A percentile compares a stretch with the other conserved stretches of the same genome.
phyloP scores from a whole-genome alignment of 768 basidiomycete species.

The Lactarius quietus region DNA sequence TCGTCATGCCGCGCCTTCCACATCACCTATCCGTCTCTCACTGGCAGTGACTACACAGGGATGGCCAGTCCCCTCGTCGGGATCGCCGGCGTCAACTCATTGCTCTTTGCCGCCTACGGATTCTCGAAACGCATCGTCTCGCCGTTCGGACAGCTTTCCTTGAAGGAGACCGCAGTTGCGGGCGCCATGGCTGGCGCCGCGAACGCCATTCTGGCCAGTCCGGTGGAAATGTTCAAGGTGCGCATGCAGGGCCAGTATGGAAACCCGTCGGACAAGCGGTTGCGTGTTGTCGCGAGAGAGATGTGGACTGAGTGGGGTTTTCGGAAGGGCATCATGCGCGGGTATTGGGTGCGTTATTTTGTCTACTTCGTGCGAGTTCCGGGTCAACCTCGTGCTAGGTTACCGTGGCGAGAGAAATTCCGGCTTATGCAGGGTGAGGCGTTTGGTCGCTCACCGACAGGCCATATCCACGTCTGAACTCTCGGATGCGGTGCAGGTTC shows the following conservation, averaged over 20 bases:
- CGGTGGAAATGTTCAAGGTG: constrained; percentile 98
- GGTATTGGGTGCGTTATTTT: constrained; percentile 77
- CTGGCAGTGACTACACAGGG: constrained; percentile 41
- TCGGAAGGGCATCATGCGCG: constrained; percentile 86
- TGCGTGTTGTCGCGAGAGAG: constrained; percentile 67
- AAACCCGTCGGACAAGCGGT: constrained; percentile 66
- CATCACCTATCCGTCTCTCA: neutral
- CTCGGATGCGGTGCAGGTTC: constrained; percentile 46
- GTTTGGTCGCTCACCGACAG: no score
- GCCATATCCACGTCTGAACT: neutral
- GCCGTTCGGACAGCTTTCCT: constrained; percentile 80
- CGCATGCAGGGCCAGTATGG: constrained; percentile 98
- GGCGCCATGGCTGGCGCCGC: constrained; percentile 91
- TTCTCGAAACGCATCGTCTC: constrained; percentile 77
- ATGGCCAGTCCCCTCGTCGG: constrained; percentile 91
- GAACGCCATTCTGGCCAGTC: constrained; percentile 88
- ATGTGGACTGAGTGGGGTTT: constrained; percentile 91
- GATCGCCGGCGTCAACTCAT: constrained; percentile 92
- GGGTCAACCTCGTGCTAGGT: constrained; percentile 46
- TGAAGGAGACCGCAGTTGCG: constrained; percentile 77
- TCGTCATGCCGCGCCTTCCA: constrained; percentile 8
- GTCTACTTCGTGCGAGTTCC: neutral
- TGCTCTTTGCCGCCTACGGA: constrained; percentile 91
- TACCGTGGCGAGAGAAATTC: constrained; percentile 90
- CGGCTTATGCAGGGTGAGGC: constrained; percentile 84